Conservation (phyloP, 2,329 filamentous ascomycete species). For the Xylogone sp. region DNA sequence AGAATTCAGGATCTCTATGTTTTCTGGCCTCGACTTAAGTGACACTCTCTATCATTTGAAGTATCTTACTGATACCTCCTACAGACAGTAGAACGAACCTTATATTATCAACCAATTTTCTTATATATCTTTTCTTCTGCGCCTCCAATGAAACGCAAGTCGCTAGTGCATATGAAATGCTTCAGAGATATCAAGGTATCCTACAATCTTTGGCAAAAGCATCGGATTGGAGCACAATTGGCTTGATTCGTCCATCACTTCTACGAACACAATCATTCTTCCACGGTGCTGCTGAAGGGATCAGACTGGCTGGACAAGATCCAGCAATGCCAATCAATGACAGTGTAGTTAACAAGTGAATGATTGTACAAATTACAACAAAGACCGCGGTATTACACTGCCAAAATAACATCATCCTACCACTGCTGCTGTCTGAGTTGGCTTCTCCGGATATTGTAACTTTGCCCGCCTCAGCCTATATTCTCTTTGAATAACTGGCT, state of each 20-base stretch:
- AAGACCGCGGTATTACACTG: too few relatives aligned
- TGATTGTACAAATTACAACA: too few relatives aligned
- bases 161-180: conserved; percentile 10
- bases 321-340: too few relatives aligned
- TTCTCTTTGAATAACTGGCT: conserved; percentile 30
- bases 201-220: conserved; percentile 2
- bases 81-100: conserved; percentile 39
- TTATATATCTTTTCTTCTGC: conserved; percentile 44
- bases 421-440: not conserved
- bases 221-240: conserved; percentile 16
- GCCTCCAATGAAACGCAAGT: conserved; percentile 26
- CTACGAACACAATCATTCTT: conserved; percentile 14
- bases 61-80: too few relatives aligned
- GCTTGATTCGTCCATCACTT: conserved; percentile 11
- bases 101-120: conserved; percentile 43
- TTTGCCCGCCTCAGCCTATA: conserved; percentile 20
- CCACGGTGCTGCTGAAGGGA: conserved; percentile 12
- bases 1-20: too few relatives aligned
- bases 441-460: conserved; percentile 16
- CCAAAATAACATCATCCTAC: not conserved
- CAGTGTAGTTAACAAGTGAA: too few relatives aligned
- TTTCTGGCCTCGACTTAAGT: too few relatives aligned
- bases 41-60: too few relatives aligned
- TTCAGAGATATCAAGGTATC: conserved; percentile 12
- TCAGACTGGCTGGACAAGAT: not conserved